Conservation (phyloP, 1,284 basidiomycete species). For the Termitomyces sp. region DNA sequence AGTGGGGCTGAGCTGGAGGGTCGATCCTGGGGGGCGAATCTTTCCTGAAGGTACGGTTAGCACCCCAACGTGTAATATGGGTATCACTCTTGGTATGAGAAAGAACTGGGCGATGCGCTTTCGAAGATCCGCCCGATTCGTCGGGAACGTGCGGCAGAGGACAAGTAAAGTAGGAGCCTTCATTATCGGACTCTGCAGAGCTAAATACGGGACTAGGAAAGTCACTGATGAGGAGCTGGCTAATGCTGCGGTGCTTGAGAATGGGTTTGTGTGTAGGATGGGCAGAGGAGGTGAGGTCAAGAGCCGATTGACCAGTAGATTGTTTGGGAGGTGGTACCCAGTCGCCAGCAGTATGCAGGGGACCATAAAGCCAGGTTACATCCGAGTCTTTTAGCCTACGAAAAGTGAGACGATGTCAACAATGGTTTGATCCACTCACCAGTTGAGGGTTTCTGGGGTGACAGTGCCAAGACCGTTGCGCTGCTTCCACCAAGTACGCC, state of each 20-base stretch:
- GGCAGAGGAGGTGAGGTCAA: conserved; percentile 34
- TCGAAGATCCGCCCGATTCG: conserved; percentile 17
- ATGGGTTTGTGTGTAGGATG: conserved; percentile 74
- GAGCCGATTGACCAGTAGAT: conserved; percentile 30
- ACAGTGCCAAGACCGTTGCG: conserved; percentile 94
- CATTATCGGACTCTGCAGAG: conserved; percentile 42
- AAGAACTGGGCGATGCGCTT: conserved; percentile 50
- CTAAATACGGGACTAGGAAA: conserved; percentile 57
- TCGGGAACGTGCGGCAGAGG: conserved; percentile 20
- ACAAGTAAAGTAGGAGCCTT: conserved; percentile 20
- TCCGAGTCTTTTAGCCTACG: conserved; percentile 97
- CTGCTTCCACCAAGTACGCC: conserved; percentile 99
- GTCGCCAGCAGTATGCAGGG: conserved; percentile 87
- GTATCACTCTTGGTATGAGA: conserved; percentile 83
- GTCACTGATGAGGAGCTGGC: conserved; percentile 77
- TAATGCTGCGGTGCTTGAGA: conserved; percentile 91
- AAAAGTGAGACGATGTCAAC: conserved; percentile 10
- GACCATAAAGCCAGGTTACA: conserved; percentile 98
- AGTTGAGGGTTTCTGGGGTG: conserved; percentile 96
- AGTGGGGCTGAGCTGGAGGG: conserved; percentile 26
- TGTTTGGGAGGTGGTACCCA: conserved; percentile 53
- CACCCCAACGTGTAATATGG: conserved; percentile 57
- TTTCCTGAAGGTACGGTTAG: conserved; percentile 51
- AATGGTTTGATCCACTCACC: conserved; percentile 55
- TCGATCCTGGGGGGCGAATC: conserved; percentile 62